Evolutionary conservation across 306 rosid species (phyloP), one percentile per base, ranked within the genome.

Genomic region (Corylus avellana): DNA sequence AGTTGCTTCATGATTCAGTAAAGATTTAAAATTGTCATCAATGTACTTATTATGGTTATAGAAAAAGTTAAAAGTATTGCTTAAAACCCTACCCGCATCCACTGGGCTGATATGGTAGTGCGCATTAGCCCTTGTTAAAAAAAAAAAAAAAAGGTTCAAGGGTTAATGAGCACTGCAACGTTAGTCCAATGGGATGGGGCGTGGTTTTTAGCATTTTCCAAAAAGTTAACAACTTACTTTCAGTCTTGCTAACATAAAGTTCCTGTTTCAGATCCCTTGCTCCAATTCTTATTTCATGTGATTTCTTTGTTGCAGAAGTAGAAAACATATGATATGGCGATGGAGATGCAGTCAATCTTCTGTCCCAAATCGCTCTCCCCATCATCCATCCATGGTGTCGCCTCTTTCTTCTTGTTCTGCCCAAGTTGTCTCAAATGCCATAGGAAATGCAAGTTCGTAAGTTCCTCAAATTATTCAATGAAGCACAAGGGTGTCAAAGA

Each of bases 341-440:
- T 73, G 75, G 70, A 37, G 48, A 86, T 77, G 85, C 84, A 79
- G 5, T 77, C 83, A 67, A 56, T 66, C 79, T 61, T 77, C 44
- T 58, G 39, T 71, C 70, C 75, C 8, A 47, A 42, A 42, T 69
- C 78, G 57, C 69, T 84, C 75, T 79, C 83, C 27, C 46, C 77
- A 48, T 69, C 89, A 53, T 84, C 84, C 42, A 27, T 67, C 27
- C 72, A 62, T 57, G 82, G 81, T 77, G 27, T 66, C 58, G n/a
- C 25, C 68, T 78, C 82, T 82, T 74, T 13, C 77, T 13, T 46
- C 27, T 51, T 72, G 57, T 84, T 75, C 79, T 75, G 20, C 56
- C 79, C 76, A 72, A 8, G 51, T 69, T 70, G 64, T 59, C 39
- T 73, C 71, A 81, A 76, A 53, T 22, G 54, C 75, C 44, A 56